These are phyloP conservation scores for Ormosia semicastrata DNA, from an alignment of 306 rosid species.

Conservation along the genomic window DNA sequence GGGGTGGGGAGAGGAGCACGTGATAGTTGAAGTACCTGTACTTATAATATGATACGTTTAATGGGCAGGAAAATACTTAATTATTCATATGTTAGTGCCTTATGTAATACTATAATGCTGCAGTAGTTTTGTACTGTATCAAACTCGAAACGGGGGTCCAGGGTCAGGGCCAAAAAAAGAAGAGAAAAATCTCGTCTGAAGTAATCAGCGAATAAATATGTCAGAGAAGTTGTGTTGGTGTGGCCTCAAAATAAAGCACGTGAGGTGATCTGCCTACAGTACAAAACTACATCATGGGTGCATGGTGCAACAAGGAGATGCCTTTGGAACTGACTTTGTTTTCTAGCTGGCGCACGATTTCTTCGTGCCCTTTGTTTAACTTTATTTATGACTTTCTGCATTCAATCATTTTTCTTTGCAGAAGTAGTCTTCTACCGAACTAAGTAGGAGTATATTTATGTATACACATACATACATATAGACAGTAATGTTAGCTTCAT, in stretches of 20 bases:
- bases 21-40: not conserved
- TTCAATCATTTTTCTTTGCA: not conserved
- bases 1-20: not conserved
- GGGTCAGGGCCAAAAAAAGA: no score
- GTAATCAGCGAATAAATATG: not conserved
- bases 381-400: not conserved
- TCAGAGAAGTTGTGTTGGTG: not conserved
- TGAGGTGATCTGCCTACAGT: not conserved
- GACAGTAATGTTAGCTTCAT: no score
- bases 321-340: not conserved
- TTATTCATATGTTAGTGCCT: no score
- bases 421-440: not conserved
- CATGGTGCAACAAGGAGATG: not conserved
- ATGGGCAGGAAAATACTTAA: no score
- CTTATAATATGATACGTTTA: not conserved
- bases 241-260: conserved; percentile 11
- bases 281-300: not conserved
- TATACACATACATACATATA: not conserved
- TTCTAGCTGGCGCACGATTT: conserved; percentile 7
- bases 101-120: no score
- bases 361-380: not conserved
- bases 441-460: not conserved
- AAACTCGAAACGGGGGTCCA: no score
- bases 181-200: not conserved
- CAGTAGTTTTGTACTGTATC: no score